Conservation (phyloP, 768 basidiomycete genomes). For the Suillus variegatus region DNA sequence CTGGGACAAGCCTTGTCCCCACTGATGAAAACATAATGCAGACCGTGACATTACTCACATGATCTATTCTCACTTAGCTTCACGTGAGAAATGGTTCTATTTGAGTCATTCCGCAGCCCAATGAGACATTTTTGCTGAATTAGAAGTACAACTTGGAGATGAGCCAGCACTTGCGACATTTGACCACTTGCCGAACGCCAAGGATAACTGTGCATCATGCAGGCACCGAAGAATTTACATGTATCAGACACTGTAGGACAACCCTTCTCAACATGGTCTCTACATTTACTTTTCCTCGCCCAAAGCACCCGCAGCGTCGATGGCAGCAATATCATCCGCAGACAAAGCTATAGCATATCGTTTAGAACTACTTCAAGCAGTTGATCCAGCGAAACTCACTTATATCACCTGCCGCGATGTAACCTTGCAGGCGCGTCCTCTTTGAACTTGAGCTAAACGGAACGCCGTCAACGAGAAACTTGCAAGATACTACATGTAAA, state of each 20-base stretch:
- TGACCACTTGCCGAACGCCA: not conserved
- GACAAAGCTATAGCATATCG: slow-evolving; percentile 34
- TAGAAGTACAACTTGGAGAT: no score
- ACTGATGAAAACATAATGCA: not conserved
- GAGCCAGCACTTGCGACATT: not conserved
- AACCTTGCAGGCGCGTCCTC: slow-evolving; percentile 63
- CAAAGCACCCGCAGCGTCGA: slow-evolving; percentile 54
- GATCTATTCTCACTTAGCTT: not conserved
- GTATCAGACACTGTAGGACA: not conserved
- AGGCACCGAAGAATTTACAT: not conserved
- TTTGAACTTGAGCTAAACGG: slow-evolving; percentile 60
- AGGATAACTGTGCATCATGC: not conserved
- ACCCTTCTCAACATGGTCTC: not conserved
- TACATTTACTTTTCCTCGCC: not conserved
- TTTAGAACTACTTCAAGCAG: not conserved
- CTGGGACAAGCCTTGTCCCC: not conserved
- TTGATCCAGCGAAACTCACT: slow-evolving; percentile 33
- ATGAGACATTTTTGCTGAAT: not conserved
- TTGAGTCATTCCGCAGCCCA: not conserved
- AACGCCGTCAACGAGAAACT: not conserved
- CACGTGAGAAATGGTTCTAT: not conserved
- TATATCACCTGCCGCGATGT: slow-evolving; percentile 68
- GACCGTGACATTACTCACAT: not conserved
- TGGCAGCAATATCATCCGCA: slow-evolving; percentile 46
- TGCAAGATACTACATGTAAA: not conserved